These are phyloP conservation scores for Diaporthe amygdali DNA, from an alignment of 2,329 filamentous ascomycete species.

Conservation along the genomic window DNA sequence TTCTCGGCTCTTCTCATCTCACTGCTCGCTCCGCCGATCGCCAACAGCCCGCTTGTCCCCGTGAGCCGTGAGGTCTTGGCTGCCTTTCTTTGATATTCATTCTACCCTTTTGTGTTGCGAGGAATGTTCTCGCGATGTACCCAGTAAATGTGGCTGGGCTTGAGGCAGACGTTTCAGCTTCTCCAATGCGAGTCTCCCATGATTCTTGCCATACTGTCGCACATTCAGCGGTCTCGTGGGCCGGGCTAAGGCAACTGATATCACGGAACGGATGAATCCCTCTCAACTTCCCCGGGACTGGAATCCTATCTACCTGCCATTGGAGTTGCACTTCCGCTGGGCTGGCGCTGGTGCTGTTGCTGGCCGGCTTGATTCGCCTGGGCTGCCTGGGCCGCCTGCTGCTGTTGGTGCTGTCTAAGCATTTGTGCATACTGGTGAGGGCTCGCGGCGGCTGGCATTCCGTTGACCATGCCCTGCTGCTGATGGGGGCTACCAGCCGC, in stretches of 20 bases:
- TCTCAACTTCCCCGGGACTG: neutral
- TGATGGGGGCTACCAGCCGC: constrained; percentile 56
- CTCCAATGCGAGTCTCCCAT: neutral
- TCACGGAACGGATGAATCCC: no score
- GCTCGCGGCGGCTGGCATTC: constrained; percentile 53
- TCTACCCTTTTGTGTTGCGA: neutral
- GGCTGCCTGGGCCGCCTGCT: constrained; percentile 30
- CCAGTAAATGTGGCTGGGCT: neutral
- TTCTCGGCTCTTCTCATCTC: neutral
- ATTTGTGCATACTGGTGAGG: constrained; percentile 66
- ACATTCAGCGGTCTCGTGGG: neutral
- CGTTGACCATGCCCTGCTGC: constrained; percentile 53
- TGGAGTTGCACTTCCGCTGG: constrained; percentile 24
- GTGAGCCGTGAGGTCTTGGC: neutral
- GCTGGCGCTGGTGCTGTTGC: constrained; percentile 27
- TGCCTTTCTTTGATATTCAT: neutral
- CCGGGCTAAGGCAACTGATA: neutral
- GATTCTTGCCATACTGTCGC: neutral
- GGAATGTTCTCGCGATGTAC: neutral
- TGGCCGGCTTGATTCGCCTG: constrained; percentile 34
- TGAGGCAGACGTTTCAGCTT: neutral
- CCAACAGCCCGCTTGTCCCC: neutral
- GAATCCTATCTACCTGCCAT: constrained; percentile 12
- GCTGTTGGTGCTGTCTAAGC: constrained; percentile 61
- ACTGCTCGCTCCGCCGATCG: neutral